Percentiles rank a stretch among this genome's conserved stretches.
Evolutionary conservation across 108 stramenopile species (phyloP).

Genomic region (Skeletonema potamos): DNA sequence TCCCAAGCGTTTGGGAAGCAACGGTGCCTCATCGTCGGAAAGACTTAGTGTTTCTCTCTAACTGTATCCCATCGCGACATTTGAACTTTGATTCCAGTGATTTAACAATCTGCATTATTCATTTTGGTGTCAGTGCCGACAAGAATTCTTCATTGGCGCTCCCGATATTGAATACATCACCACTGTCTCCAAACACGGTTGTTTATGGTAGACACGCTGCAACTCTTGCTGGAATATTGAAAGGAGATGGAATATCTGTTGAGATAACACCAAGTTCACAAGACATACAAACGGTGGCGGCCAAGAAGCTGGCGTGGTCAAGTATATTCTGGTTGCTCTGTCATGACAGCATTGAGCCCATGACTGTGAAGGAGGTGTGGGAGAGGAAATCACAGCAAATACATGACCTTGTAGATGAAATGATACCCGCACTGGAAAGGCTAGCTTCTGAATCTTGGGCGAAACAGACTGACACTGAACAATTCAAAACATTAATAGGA

Average conservation of each 20-base stretch:
- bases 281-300: conserved; percentile 34
- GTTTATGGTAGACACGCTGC: conserved; percentile 64
- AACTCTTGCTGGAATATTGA: conserved; percentile 30
- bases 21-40: conserved; percentile 48
- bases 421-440: conserved; percentile 46
- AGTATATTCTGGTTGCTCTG: conserved; percentile 68
- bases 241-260: conserved; percentile 42
- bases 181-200: conserved; percentile 52
- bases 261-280: conserved; percentile 20
- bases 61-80: conserved; percentile 49
- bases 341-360: conserved; percentile 28
- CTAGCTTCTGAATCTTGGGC: conserved; percentile 12
- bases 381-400: conserved; percentile 25
- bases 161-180: conserved; percentile 50
- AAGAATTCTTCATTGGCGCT: neutral
- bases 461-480: neutral
- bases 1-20: conserved; percentile 41
- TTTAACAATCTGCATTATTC: conserved; percentile 23
- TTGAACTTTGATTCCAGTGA: conserved; percentile 11
- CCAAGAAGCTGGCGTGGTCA: conserved; percentile 63
- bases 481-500: neutral
- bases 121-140: conserved; percentile 26
- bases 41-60: conserved; percentile 69
- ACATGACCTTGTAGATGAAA: conserved; percentile 51
- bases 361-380: conserved; percentile 58